Evolutionary conservation across 2,329 filamentous ascomycete genomes (phyloP), one percentile per base, ranked within the genome.

Genomic region (Fusarium siculi): DNA sequence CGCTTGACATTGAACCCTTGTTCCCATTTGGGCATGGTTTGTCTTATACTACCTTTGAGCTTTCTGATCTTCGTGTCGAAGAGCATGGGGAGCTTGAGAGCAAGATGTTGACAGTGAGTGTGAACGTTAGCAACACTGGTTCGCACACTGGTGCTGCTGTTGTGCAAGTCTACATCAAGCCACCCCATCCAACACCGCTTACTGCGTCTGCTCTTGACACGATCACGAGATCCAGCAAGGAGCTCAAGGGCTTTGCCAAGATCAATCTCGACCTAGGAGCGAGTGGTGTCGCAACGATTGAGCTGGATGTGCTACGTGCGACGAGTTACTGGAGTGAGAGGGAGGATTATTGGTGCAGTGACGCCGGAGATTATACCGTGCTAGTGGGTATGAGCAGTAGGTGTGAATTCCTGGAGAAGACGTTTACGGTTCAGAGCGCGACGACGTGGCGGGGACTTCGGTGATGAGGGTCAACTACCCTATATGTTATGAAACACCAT

Each of bases 321-420:
- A 63, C 61, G 15, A 61, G 61, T 0, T 63, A 43, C 9, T 63
- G 61, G 61, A 61, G 11, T 7, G 61, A 63, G 23, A 49, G 23
- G 10, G 55, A 61, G 8, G 44, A 28, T 9, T 32, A 12, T 5
- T 63, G 61, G 61, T 61, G 55, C 7, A 63, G 55, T 11, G 61
- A 61, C 2, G 37, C 23, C 0, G 61, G 61, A 7, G 55, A 63
- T 1, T 63, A 61, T 18, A 37, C 8, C 0, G 23, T 43, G 0
- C 5, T 63, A 0, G 44, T 63, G 7, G 61, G 55, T 4, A 63
- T 4, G 23, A 63, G 44, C 2, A 61, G 61, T 43, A 43, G 56
- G 5, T 49, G 44, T 28, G 25, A 42, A 16, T 61, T 61, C 25
- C 12, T 32, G 44, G 55, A 61, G 18, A 10, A 10, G 12, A 25